Base-by-base conservation (phyloP, 345 rosid species). In the Nasturtium officinale region DNA sequence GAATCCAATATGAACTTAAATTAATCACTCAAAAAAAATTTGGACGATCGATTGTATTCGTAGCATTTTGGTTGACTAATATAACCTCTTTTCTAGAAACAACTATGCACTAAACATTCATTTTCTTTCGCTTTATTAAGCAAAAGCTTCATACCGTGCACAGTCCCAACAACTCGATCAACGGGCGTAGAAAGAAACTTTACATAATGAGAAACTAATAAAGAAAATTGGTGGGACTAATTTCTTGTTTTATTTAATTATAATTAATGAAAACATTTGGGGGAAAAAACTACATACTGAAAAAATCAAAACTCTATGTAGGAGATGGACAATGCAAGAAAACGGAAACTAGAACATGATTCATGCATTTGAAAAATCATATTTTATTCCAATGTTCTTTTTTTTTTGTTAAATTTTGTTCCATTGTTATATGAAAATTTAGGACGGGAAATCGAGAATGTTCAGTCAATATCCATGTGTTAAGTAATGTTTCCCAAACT, bases 51-150 rank as follows among this genome's bases (percentile, higher is more conserved):
- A 13, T 53, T 53, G 5, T 3, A 23, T 23, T 56, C 1, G 3
- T 61, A 61, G 50, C 38, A 35, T 48, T 71, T 42, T 33, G 26
- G 61, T 61, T 61, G 48, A 18, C 18, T 59, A 59, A 59, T 10
- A 26, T 57, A 58, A 23, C 48, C n/a, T 47, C 6, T 6, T 70
- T 61, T 61, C 62, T 72, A 72, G 76, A 72, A 72, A 52, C 76
- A 72, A 72, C 45, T 72, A 10, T 38, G 53, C 62, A 61, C 25
- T 23, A 23, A 52, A 61, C 43, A 60, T 60, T 37, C 52, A 48
- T 58, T 71, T 23, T 33, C 69, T 20, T 23, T 61, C 68, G 61
- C 69, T 71, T 51, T 61, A 72, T 40, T 61, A n/a, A 38, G 68
- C 29, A 51, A 61, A 61, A 61, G 61, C 54, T 43, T 43, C 43